A percentile compares a stretch with the other conserved stretches of the same genome.
phyloP scores from a whole-genome alignment of 768 basidiomycete genomes.

The Boletus patriciae region DNA sequence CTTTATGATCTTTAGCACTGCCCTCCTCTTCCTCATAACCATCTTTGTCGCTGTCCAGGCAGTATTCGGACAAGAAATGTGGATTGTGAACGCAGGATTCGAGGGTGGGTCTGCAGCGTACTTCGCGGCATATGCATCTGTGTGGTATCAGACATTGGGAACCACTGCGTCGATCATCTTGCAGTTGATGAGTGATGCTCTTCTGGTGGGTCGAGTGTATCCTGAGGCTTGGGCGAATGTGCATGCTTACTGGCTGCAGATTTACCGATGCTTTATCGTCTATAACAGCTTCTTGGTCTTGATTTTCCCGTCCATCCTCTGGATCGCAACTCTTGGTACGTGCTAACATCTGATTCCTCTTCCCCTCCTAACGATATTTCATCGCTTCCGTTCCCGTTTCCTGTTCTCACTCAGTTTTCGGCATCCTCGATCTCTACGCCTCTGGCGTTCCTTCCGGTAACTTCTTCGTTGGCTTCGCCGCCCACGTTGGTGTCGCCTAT shows the following conservation, averaged over 20 bases:
- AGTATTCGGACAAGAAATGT: constrained; percentile 29
- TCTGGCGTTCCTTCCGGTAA: not conserved
- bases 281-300: constrained; percentile 18
- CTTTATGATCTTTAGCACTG: constrained; percentile 8
- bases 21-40: constrained; percentile 27
- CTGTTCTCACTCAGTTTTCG: not conserved
- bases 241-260: constrained; percentile 14
- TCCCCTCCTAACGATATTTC: not conserved
- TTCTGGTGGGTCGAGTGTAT: constrained; percentile 29
- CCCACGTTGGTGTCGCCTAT: constrained; percentile 12
- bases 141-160: constrained; percentile 27
- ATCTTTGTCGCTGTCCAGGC: constrained; percentile 19
- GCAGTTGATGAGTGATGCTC: constrained; percentile 32
- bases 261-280: constrained; percentile 38
- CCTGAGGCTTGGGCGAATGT: not conserved
- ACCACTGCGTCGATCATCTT: constrained; percentile 25
- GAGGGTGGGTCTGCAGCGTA: constrained; percentile 35
- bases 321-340: not conserved
- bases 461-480: constrained; percentile 3
- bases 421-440: not conserved
- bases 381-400: not conserved
- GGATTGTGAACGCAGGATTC: constrained; percentile 32
- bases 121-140: constrained; percentile 20
- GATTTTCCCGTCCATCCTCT: constrained; percentile 8
- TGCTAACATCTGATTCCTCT: not conserved